Percentiles rank a stretch among this genome's conserved stretches.
Conservation (phyloP, 352 stramenopile species). For the Globisporangium orthogonon region DNA sequence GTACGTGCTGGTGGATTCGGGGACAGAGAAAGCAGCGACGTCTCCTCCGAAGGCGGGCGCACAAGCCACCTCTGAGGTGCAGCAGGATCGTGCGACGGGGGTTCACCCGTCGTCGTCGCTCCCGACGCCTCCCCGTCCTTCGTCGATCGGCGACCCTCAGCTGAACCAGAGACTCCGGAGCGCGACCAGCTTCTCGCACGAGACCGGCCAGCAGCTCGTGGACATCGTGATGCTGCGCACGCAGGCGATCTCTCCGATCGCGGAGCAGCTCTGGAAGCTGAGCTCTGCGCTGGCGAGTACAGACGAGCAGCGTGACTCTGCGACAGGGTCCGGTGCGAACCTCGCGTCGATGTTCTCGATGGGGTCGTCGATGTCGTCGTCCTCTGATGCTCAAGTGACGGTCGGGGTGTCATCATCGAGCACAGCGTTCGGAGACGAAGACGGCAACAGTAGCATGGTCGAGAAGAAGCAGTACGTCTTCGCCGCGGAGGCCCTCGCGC, state of each 20-base stretch:
- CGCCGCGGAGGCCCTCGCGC: conserved; percentile 45
- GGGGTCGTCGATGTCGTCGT: conserved; percentile 44
- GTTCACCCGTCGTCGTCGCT: neutral
- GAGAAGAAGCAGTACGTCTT: conserved; percentile 51
- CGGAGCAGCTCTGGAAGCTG: conserved; percentile 55
- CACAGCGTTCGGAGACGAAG: conserved; percentile 25
- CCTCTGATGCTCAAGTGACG: conserved; percentile 22
- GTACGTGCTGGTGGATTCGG: conserved; percentile 58
- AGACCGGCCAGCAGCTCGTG: conserved; percentile 54
- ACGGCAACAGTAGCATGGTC: conserved; percentile 17
- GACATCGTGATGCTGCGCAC: conserved; percentile 55
- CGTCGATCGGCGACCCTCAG: neutral
- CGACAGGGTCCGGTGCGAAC: conserved; percentile 22
- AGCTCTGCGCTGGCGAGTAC: conserved; percentile 11
- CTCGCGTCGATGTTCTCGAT: conserved; percentile 56
- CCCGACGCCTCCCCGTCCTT: neutral
- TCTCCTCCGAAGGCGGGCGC: neutral
- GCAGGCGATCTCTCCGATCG: conserved; percentile 57
- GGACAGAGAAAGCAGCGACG: conserved; percentile 19
- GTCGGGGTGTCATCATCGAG: conserved; percentile 22
- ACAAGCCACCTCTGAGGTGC: neutral
- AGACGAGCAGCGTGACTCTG: conserved; percentile 14
- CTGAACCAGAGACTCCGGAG: conserved; percentile 1
- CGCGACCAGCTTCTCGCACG: conserved; percentile 22
- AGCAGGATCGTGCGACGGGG: neutral